Conservation (phyloP, 192 early-diverging fungal species). For the Diversispora epigaea region DNA sequence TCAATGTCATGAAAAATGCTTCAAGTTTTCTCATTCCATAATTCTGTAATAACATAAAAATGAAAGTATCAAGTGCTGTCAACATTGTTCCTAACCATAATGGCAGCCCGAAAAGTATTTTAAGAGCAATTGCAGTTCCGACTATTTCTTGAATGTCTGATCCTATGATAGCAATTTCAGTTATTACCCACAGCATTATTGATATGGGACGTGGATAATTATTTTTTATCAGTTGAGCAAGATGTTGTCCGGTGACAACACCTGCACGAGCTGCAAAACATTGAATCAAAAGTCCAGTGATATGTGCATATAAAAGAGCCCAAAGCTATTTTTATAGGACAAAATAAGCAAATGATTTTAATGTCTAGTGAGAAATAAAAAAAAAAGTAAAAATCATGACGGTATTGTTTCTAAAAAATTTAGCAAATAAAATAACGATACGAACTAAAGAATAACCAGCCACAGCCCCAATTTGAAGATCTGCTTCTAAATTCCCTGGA, state of each 20-base stretch:
- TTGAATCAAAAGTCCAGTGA: conserved; percentile 62
- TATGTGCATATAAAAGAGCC: conserved; percentile 64
- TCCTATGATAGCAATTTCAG: conserved; percentile 67
- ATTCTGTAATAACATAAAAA: conserved; percentile 67
- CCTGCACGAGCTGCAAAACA: conserved; percentile 60
- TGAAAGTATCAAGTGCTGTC: conserved; percentile 76
- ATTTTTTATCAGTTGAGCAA: conserved; percentile 53
- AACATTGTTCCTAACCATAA: conserved; percentile 74
- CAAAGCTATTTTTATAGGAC: conserved; percentile 43
- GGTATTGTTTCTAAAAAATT: background rate
- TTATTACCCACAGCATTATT: conserved; percentile 57
- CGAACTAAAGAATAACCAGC: conserved; percentile 58
- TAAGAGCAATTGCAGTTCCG: conserved; percentile 87
- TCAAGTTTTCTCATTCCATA: conserved; percentile 72
- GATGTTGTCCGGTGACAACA: conserved; percentile 63
- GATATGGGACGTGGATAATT: conserved; percentile 51
- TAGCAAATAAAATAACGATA: background rate
- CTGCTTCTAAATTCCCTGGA: conserved; percentile 69
- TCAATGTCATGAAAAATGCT: conserved; percentile 68
- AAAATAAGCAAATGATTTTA: background rate
- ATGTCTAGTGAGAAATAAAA: background rate
- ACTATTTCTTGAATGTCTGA: conserved; percentile 80
- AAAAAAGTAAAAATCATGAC: background rate
- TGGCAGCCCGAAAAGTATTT: conserved; percentile 68
- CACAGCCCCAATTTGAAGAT: conserved; percentile 68